Evolutionary conservation across 2,329 filamentous ascomycete genomes (phyloP), one percentile per base, ranked within the genome.

Genomic region (Fusarium sulawesiense): DNA sequence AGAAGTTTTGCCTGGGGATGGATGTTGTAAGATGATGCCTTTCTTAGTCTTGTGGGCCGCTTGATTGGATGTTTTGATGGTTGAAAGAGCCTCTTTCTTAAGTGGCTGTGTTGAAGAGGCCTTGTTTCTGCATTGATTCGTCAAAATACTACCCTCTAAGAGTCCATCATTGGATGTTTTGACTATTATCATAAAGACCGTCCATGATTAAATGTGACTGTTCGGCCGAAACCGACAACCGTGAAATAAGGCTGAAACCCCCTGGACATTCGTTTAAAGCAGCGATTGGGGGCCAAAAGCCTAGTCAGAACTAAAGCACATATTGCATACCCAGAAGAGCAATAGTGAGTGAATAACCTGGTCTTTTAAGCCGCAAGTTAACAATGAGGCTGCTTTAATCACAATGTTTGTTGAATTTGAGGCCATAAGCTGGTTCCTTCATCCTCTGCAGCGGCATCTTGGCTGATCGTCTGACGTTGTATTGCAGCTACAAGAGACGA

Each of bases 381-480:
- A 54, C n/a, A 34, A 23, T 11, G 10, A 37, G 40, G 47, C 42
- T 54, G 34, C 40, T 30, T 6, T 14, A 27, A 21, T 46, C 56
- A 37, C 12, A 45, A 34, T 45, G 45, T 40, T 45, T 50, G 34
- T 4, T 37, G 5, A 37, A n/a, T 12, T 37, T 37, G 34, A 37
- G 34, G 34, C 34, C 34, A 37, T 37, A 37, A 40, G 45, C 58
- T 44, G 30, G 34, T 51, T 21, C 7, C 34, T 40, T 51, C 49
- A 41, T 42, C 23, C 20, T 29, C 49, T 53, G 49, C n/a, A 44
- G 42, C 45, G 25, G 51, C 45, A 50, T 37, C 20, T 27, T 37
- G 54, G 37, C 45, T 49, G 48, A 69, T 65, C 57, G 41, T 55
- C 57, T 71, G 69, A 74, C 72, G 57, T 56, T 32, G 56, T 41